Evolutionary conservation across 345 rosid species (phyloP).

Genomic region (Excoecaria agallocha): DNA sequence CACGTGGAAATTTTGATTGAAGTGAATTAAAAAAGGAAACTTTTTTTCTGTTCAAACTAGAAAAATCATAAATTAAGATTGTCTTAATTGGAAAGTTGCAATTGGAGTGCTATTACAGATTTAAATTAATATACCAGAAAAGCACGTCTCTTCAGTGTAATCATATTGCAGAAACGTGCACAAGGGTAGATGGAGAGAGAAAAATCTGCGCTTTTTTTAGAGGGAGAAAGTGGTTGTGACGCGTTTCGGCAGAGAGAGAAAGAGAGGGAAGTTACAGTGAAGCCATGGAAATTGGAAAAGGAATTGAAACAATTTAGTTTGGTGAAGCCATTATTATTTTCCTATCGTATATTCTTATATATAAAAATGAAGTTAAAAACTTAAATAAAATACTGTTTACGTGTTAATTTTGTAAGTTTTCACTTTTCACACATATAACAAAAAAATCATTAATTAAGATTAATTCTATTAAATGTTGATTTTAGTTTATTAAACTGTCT

Average conservation of each 20-base stretch:
- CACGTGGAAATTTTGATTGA: conserved; percentile 25
- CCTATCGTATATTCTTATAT: no score
- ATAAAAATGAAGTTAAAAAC: no score
- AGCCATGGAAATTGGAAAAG: no score
- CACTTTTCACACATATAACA: no score
- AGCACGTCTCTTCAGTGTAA: conserved; percentile 15
- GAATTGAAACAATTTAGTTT: no score
- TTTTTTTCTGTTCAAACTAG: background rate
- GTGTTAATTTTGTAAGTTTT: no score
- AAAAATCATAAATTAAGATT: background rate
- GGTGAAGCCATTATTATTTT: no score
- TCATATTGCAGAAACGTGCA: conserved; percentile 20
- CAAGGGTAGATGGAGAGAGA: background rate
- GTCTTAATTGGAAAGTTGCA: background rate
- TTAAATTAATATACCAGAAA: conserved; percentile 22
- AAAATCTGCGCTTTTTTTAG: background rate
- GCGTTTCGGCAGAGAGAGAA: background rate
- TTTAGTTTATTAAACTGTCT: no score
- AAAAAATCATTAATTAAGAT: no score
- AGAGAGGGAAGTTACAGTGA: background rate
- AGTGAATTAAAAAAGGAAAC: background rate
- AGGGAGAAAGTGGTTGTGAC: background rate
- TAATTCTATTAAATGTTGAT: no score
- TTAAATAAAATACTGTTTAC: no score
- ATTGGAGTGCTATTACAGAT: background rate